Percentiles rank a stretch among this genome's conserved stretches.
phyloP scores from a whole-genome alignment of 2,329 filamentous ascomycete species.

The Pseudocercospora macadamiae region DNA sequence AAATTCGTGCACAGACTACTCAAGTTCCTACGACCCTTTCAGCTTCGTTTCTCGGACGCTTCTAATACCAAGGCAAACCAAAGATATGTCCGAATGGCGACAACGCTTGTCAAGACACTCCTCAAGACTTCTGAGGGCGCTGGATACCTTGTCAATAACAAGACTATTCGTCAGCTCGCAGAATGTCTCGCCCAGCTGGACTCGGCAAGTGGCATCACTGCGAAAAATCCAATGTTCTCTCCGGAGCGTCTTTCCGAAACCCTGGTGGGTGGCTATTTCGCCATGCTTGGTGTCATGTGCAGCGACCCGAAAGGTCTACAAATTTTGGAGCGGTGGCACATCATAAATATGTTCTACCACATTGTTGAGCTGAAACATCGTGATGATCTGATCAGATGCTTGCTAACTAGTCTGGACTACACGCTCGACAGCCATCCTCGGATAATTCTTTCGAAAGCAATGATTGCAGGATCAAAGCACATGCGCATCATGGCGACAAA shows the following conservation, averaged over 20 bases:
- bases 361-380: constrained; percentile 90
- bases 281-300: constrained; percentile 85
- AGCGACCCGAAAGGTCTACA: constrained; percentile 79
- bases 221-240: constrained; percentile 86
- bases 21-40: constrained; percentile 95
- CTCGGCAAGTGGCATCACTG: constrained; percentile 72
- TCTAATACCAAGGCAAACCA: constrained; percentile 91
- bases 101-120: constrained; percentile 81
- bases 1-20: constrained; percentile 95
- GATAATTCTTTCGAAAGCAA: constrained; percentile 88
- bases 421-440: constrained; percentile 81
- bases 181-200: constrained; percentile 96
- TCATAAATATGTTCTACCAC: constrained; percentile 99
- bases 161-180: constrained; percentile 87
- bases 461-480: constrained; percentile 87
- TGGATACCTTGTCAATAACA: constrained; percentile 86
- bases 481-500: constrained; percentile 91
- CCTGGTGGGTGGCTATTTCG: constrained; percentile 89
- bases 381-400: constrained; percentile 84
- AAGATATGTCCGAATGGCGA: constrained; percentile 88
- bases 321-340: constrained; percentile 93
- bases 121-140: constrained; percentile 84
- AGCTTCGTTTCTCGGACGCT: constrained; percentile 89
- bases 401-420: constrained; percentile 92
- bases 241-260: constrained; percentile 81